Conservation (phyloP, 805 yeast genomes). For the Pichia gijzeniarum region DNA sequence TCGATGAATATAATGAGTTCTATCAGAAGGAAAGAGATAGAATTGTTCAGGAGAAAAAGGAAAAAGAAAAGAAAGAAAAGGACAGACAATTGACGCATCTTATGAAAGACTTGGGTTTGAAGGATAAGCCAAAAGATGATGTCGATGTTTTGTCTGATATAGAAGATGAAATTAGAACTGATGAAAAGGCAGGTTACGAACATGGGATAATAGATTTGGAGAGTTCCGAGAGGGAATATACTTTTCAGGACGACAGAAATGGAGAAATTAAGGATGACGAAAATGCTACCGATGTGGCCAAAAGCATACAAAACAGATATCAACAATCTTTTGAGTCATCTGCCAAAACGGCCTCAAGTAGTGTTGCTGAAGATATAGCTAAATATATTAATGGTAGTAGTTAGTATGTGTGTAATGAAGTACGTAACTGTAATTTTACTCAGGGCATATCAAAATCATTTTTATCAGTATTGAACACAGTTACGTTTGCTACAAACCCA, state of each 20-base stretch:
- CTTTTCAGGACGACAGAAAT: conserved; percentile 57
- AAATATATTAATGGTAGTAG: conserved; percentile 46
- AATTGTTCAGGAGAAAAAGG: conserved; percentile 67
- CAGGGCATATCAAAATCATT: no score
- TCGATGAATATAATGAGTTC: conserved; percentile 76
- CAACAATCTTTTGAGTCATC: conserved; percentile 63
- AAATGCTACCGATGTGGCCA: conserved; percentile 44
- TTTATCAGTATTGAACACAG: no score
- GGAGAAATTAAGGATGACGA: conserved; percentile 49
- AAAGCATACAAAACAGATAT: conserved; percentile 58
- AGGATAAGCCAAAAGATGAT: conserved; percentile 26
- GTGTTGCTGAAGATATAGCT: conserved; percentile 69
- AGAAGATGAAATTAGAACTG: conserved; percentile 41
- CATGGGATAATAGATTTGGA: conserved; percentile 42
- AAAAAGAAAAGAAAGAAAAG: conserved; percentile 65
- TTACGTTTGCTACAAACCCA: no score
- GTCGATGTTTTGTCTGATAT: conserved; percentile 28
- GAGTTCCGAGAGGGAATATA: conserved; percentile 52
- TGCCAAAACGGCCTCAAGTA: conserved; percentile 54
- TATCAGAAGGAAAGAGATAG: conserved; percentile 84
- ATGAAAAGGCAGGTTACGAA: conserved; percentile 35
- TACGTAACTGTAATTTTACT: no score
- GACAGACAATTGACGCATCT: conserved; percentile 63
- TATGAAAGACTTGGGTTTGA: conserved; percentile 82
- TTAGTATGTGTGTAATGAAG: no score